Evolutionary conservation across 2,329 filamentous ascomycete genomes (phyloP).

Genomic region (Aureobasidium sp.): DNA sequence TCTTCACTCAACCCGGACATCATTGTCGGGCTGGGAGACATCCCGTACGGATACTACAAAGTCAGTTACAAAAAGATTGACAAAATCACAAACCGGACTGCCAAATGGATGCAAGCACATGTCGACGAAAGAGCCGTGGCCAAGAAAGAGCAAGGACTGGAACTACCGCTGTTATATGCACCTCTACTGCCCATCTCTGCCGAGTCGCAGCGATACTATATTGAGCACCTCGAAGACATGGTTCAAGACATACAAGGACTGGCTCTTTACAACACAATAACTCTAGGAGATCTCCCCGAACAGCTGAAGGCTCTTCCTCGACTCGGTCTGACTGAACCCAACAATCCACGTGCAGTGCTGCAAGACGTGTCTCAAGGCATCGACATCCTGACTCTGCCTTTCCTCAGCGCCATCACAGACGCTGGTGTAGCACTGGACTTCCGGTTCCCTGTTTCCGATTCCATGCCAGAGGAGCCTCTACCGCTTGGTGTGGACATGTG

Average conservation of each 20-base stretch:
- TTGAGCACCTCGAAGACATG: constrained; percentile 63
- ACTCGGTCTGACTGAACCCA: constrained; percentile 63
- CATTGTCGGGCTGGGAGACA: constrained; percentile 68
- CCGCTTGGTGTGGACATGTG: constrained; percentile 76
- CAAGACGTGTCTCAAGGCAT: constrained; percentile 68
- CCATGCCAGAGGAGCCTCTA: constrained; percentile 20
- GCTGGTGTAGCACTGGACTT: constrained; percentile 80
- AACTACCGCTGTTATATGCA: constrained; percentile 51
- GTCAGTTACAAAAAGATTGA: constrained; percentile 57
- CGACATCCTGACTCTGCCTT: constrained; percentile 72
- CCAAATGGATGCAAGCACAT: constrained; percentile 70
- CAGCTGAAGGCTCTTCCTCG: constrained; percentile 59
- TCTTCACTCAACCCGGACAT: constrained; percentile 70
- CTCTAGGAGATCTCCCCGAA: constrained; percentile 60
- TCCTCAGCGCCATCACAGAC: constrained; percentile 68
- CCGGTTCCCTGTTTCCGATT: constrained; percentile 51
- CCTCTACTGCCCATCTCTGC: constrained; percentile 68
- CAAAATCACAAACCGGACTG: constrained; percentile 81
- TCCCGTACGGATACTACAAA: constrained; percentile 48
- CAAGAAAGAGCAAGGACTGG: not conserved
- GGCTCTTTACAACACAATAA: constrained; percentile 68
- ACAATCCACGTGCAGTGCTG: constrained; percentile 69
- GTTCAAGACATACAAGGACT: constrained; percentile 56
- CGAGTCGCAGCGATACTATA: constrained; percentile 70
- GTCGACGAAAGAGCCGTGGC: constrained; percentile 34